Evolutionary conservation across 768 basidiomycete species (phyloP).

Genomic region (Boletus rubropictus): DNA sequence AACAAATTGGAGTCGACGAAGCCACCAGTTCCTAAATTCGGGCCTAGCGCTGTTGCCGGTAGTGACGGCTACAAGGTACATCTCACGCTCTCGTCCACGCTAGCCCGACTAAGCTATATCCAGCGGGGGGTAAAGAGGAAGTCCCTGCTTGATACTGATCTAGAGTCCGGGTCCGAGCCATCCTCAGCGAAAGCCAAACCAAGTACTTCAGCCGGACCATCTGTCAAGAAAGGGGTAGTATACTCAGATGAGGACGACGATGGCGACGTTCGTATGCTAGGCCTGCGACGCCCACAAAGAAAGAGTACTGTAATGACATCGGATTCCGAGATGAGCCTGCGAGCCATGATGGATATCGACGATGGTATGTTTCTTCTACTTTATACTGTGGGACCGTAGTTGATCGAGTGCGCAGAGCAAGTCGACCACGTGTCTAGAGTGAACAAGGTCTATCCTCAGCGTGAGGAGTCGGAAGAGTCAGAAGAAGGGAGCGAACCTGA

Average conservation of each 20-base stretch:
- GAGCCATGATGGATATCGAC: conserved; percentile 75
- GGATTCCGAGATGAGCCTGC: conserved; percentile 41
- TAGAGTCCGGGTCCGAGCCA: conserved; percentile 25
- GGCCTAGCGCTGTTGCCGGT: neutral
- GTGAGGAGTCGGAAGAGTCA: conserved; percentile 24
- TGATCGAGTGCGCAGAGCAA: conserved; percentile 17
- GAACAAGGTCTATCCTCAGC: conserved; percentile 9
- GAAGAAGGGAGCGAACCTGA: conserved; percentile 28
- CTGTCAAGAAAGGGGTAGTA: conserved; percentile 43
- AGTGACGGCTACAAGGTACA: conserved; percentile 5
- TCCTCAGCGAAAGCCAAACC: conserved; percentile 6
- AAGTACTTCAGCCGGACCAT: conserved; percentile 6
- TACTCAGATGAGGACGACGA: conserved; percentile 57
- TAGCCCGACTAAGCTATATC: conserved; percentile 23
- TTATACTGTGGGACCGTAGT: conserved; percentile 6
- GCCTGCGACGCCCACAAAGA: conserved; percentile 25
- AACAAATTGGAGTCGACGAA: neutral
- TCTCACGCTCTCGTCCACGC: neutral
- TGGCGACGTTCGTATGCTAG: conserved; percentile 26
- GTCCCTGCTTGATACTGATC: conserved; percentile 24
- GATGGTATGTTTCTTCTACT: conserved; percentile 48
- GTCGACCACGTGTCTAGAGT: conserved; percentile 23
- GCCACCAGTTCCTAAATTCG: neutral
- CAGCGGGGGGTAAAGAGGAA: conserved; percentile 40
- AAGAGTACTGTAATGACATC: conserved; percentile 34